Base-by-base conservation (phyloP, 2,329 filamentous ascomycete genomes). In the Phoma herbarum region DNA sequence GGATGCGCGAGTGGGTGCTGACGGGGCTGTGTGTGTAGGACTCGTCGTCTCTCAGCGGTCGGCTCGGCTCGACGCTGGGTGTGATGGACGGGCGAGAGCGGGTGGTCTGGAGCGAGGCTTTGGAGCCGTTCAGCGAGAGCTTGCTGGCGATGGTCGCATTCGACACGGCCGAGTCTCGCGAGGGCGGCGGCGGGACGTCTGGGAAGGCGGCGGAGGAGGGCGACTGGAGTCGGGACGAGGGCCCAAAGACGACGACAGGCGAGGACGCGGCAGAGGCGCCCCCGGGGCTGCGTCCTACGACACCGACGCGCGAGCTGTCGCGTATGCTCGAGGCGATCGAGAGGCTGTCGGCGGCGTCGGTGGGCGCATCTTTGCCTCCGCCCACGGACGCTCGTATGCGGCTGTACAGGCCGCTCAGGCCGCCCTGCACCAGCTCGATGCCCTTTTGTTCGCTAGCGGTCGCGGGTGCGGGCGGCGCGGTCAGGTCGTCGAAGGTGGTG, bases 401-500 rank as follows among this genome's bases (percentile, higher is more conserved):
- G 77, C 86, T 95, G 76, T 97, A 98, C 35, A 98, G 81, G 0
- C 94, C 93, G 72, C 91, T 96, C 45, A 98, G 82, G 4, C 94
- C 92, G 76, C 94, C 91, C 62, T 95, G 91, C 22, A 95, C 87
- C 39, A 90, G 78, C 58, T 96, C 92, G 35, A 91, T 81, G 9
- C 85, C 85, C 74, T 92, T 92, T 58, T 82, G 86, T 68, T 96
- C 92, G 23, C 83, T 78, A 14, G 81, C 78, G 1, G 84, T 81
- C 1, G 86, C 79, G 1, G 85, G 82, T 2, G 83, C 80, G 0
- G 90, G 88, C 5, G 89, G 88, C 1, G 89, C 85, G 0, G 90
- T 91, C 70, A 96, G 93, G 72, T 97, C 93, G 78, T 96, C 96
- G 79, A 98, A 98, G 9, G 93, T 96, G 2, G 94, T 98, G 46